Percentiles rank a stretch among this genome's conserved stretches.
phyloP scores from a whole-genome alignment of 768 basidiomycete species.

The Lentinula raphanica region DNA sequence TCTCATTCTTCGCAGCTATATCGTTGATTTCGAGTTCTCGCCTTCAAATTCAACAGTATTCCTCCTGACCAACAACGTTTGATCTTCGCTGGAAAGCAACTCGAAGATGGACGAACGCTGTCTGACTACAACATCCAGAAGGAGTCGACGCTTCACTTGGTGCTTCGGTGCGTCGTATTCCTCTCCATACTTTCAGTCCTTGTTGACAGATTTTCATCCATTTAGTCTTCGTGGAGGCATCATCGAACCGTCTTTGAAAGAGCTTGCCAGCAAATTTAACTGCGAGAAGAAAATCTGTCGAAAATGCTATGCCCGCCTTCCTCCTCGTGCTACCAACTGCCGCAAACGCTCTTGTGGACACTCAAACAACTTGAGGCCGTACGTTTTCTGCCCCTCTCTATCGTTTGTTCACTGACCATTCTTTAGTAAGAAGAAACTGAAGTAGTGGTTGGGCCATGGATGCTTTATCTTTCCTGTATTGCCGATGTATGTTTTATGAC shows the following conservation, averaged over 20 bases:
- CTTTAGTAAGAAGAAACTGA: slow-evolving; percentile 7
- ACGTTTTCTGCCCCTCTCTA: slow-evolving; percentile 25
- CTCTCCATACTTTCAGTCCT: neutral
- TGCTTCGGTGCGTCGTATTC: slow-evolving; percentile 70
- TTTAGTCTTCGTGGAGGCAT: slow-evolving; percentile 95
- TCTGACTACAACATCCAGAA: slow-evolving; percentile 98
- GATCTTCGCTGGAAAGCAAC: slow-evolving; percentile 97
- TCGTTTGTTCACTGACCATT: neutral
- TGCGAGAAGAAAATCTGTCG: slow-evolving; percentile 99
- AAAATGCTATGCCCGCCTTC: slow-evolving; percentile 99
- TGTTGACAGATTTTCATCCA: neutral
- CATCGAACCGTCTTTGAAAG: slow-evolving; percentile 98
- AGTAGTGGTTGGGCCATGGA: slow-evolving; percentile 2
- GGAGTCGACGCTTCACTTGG: slow-evolving; percentile 95
- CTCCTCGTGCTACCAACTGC: slow-evolving; percentile 99
- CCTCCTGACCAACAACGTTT: slow-evolving; percentile 94
- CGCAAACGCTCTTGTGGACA: slow-evolving; percentile 91
- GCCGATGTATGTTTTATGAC: neutral
- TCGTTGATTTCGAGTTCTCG: neutral
- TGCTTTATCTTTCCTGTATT: neutral
- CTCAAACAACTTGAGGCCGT: slow-evolving; percentile 89
- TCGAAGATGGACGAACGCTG: slow-evolving; percentile 95
- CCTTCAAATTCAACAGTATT: slow-evolving; percentile 43
- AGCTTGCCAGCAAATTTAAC: slow-evolving; percentile 95
- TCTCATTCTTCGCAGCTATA: neutral